phyloP scores from a whole-genome alignment of 768 basidiomycete genomes.

The Pisolithus tinctorius region DNA sequence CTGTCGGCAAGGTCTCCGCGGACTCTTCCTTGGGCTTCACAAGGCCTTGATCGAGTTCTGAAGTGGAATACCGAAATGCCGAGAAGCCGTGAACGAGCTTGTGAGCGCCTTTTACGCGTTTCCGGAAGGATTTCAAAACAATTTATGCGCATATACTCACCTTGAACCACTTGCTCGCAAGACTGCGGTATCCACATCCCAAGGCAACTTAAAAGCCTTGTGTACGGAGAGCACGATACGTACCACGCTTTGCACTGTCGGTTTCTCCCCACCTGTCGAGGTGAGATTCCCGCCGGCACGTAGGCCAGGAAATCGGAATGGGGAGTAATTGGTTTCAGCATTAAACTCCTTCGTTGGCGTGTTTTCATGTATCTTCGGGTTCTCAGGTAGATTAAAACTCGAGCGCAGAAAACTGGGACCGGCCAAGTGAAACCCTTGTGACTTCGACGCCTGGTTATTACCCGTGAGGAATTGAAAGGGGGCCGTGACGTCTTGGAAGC shows the following conservation, averaged over 20 bases:
- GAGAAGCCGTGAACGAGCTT: slow-evolving; percentile 1
- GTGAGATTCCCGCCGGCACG: slow-evolving; percentile 4
- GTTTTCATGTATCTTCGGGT: slow-evolving; percentile 6
- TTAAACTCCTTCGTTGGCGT: slow-evolving; percentile 4
- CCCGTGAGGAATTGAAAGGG: slow-evolving; percentile 15
- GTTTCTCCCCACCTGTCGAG: slow-evolving; percentile 6
- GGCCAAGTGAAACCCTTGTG: slow-evolving; percentile 3
- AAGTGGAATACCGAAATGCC: neutral
- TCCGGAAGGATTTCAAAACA: neutral
- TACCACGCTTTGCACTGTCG: slow-evolving; percentile 3
- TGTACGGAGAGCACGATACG: neutral
- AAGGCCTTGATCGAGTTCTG: slow-evolving; percentile 5
- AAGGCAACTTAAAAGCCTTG: no score
- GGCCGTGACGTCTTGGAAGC: neutral
- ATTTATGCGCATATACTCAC: slow-evolving; percentile 18
- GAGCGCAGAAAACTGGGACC: slow-evolving; percentile 6
- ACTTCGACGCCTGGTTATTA: slow-evolving; percentile 5
- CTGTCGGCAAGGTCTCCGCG: neutral
- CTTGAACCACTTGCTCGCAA: slow-evolving; percentile 8
- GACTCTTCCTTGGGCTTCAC: slow-evolving; percentile 6
- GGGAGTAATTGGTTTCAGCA: slow-evolving; percentile 3
- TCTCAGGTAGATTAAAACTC: slow-evolving; percentile 3
- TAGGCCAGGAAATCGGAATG: slow-evolving; percentile 7
- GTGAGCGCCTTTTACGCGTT: neutral
- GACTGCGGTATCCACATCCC: slow-evolving; percentile 1